These are phyloP conservation scores for Colletotrichum zoysiae DNA, from an alignment of 2,329 filamentous ascomycete species.

Conservation along the genomic window DNA sequence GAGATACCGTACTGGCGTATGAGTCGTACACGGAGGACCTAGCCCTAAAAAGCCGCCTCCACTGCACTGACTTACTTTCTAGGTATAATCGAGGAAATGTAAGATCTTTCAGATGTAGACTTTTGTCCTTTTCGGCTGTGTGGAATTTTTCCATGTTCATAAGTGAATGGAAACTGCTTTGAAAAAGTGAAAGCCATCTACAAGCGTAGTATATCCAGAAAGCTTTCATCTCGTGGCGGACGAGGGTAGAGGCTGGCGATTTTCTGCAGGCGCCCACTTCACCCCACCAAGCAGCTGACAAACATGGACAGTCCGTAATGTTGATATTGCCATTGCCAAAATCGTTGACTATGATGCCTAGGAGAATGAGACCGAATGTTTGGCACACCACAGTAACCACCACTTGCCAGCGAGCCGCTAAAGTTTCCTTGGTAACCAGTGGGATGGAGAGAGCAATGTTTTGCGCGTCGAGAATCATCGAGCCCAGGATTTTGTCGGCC, in stretches of 20 bases:
- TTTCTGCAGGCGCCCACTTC: neutral
- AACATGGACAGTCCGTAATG: neutral
- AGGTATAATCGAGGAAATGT: neutral
- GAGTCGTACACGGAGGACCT: accelerated
- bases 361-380: neutral
- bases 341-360: neutral
- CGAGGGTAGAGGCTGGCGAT: neutral
- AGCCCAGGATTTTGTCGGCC: neutral
- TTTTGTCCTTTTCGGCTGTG: neutral
- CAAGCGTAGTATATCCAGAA: conserved; percentile 20
- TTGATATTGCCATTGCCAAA: neutral
- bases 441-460: conserved; percentile 1
- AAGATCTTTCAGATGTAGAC: neutral
- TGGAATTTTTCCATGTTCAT: neutral
- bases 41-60: too few species aligned
- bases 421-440: conserved; percentile 10
- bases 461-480: conserved; percentile 29
- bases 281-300: conserved; percentile 12
- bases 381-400: neutral
- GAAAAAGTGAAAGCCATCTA: neutral
- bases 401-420: conserved; percentile 16
- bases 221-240: neutral
- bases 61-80: neutral
- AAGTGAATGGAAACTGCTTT: conserved; percentile 14
- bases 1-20: conserved; percentile 3